A percentile compares a stretch with the other conserved stretches of the same genome.
phyloP scores from a whole-genome alignment of 192 early-diverging fungal genomes.

The Podochytrium sp. region DNA sequence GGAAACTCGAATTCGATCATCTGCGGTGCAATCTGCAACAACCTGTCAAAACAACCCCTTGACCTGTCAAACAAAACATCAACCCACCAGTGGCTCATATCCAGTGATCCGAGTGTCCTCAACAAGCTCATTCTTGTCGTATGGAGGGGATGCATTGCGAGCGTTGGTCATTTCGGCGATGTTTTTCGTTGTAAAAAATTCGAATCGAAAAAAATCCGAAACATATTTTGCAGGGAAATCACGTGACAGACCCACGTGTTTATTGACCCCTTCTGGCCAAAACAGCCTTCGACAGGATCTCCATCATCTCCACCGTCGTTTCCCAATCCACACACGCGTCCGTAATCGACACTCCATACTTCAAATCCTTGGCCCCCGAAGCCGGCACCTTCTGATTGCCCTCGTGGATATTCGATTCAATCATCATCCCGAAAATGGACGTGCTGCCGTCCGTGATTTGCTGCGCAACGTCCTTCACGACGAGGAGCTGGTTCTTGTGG shows the following conservation, averaged over 20 bases:
- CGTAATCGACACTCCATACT: constrained; percentile 89
- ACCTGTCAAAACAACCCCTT: neutral
- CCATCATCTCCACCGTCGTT: constrained; percentile 78
- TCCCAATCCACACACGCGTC: constrained; percentile 96
- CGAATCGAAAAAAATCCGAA: no score
- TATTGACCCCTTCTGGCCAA: neutral
- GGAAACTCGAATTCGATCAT: constrained; percentile 83
- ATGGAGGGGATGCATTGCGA: constrained; percentile 6
- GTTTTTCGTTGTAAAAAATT: neutral
- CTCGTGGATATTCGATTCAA: constrained; percentile 75
- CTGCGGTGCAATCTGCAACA: constrained; percentile 68
- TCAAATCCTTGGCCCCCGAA: constrained; percentile 73
- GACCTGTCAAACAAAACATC: neutral
- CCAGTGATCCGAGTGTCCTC: constrained; percentile 88
- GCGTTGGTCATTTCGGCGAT: neutral
- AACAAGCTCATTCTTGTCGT: constrained; percentile 27
- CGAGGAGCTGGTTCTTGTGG: constrained; percentile 80
- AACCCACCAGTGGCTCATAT: constrained; percentile 80
- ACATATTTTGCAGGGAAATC: no score
- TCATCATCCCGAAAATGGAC: constrained; percentile 91
- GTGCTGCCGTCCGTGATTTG: constrained; percentile 65
- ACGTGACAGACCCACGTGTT: no score
- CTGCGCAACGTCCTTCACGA: constrained; percentile 66
- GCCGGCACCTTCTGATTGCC: constrained; percentile 69
- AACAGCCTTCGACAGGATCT: constrained; percentile 35